Base-by-base conservation (phyloP, 2,329 filamentous ascomycete genomes). In the Incumbomyces lentus region DNA sequence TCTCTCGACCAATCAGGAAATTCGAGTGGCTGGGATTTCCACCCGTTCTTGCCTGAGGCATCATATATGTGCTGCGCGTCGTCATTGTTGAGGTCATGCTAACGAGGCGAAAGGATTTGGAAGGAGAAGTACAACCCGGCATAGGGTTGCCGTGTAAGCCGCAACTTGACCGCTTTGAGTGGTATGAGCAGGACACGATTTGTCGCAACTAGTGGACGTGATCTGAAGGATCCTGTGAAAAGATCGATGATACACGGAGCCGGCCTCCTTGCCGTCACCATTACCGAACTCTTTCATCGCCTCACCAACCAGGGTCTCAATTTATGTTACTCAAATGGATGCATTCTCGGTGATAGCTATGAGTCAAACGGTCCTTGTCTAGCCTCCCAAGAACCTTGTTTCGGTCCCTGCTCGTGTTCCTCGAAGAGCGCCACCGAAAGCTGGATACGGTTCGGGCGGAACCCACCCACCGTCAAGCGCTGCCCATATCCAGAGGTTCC, bases 101-200 rank as follows among this genome's bases (percentile, higher is more conserved):
- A 30, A 45, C 35, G 8, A 16, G 12, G 14, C 13, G 31, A 57
- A 62, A 94, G 87, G 89, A 95, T 96, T 62, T 95, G 90, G 87
- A 96, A 96, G 65, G 88, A 94, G 52, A 96, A 96, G 69, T 95
- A 96, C 69, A 76, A 72, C 52, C 71, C 73, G 16, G 72, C 72
- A 60, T 70, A 31, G 46, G 18, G 34, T 17, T 18, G 13, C 12
- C 33, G 12, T 14, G n/a, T 4, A 35, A 4, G 33, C 12, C 19
- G 11, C 38, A 18, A 3, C 18, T 6, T 26, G 11, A 40, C 16
- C 36, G 17, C 5, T 3, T 14, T 4, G 6, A 14, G 14, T 12
- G 11, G 19, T n/a, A 22, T 16, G 16, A 13, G 3, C 4, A 8
- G 22, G 5, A 5, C 22, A 26, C 4, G 22, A 26, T 26, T 26